Conservation (phyloP, 2,329 filamentous ascomycete species). For the Camillea tinctor region DNA sequence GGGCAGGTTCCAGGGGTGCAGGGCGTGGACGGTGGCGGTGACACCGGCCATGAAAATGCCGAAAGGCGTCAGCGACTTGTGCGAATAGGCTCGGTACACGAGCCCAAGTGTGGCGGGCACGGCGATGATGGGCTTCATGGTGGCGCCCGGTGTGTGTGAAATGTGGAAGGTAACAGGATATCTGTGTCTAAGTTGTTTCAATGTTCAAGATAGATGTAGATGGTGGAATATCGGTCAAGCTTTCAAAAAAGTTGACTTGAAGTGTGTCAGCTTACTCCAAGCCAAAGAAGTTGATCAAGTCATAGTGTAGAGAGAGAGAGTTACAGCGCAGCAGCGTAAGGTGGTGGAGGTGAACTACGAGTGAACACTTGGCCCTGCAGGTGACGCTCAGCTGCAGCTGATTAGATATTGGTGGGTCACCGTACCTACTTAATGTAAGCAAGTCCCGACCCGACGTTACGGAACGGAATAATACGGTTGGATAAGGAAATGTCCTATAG, state of each 20-base stretch:
- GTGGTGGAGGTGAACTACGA: not conserved
- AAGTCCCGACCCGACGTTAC: too few species aligned
- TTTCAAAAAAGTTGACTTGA: not conserved
- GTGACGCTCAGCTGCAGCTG: not conserved
- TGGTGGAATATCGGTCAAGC: too few species aligned
- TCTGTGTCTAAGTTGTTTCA: too few species aligned
- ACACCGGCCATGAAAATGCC: constrained; percentile 71
- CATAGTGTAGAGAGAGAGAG: too few species aligned
- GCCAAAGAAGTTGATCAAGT: too few species aligned
- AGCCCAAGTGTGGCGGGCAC: constrained; percentile 59
- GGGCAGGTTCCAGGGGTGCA: constrained; percentile 95
- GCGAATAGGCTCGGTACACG: constrained; percentile 65
- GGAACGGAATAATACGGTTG: too few species aligned
- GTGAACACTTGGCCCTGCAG: not conserved
- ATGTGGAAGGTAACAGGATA: too few species aligned
- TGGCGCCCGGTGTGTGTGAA: constrained; percentile 3
- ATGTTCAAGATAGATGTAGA: too few species aligned
- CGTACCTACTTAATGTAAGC: too few species aligned
- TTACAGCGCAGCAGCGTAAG: too few species aligned
- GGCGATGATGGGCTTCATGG: constrained; percentile 59
- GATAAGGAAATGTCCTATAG: too few species aligned
- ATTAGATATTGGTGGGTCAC: not conserved
- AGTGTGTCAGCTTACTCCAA: not conserved
- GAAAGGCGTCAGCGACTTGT: constrained; percentile 73
- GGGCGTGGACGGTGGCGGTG: constrained; percentile 76